Evolutionary conservation across 2,329 filamentous ascomycete genomes (phyloP).

Genomic region (Fusarium xylarioides): DNA sequence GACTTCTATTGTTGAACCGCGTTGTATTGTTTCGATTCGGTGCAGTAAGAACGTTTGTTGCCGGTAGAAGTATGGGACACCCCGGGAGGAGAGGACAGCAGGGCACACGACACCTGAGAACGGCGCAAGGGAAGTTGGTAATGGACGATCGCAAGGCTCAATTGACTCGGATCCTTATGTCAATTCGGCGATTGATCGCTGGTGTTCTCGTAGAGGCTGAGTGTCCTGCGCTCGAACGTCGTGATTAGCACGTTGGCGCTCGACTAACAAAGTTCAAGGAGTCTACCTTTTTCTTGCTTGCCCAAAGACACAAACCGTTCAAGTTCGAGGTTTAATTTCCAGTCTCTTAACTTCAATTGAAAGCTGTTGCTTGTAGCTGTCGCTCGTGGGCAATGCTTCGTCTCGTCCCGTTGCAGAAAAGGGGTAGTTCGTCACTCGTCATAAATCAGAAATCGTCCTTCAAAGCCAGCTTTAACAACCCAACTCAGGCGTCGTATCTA

Average conservation of each 20-base stretch:
- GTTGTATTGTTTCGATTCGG: background rate
- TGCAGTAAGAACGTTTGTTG: background rate
- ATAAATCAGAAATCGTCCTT: background rate
- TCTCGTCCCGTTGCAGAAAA: background rate
- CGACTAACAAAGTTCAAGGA: background rate
- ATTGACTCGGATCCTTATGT: fast-evolving
- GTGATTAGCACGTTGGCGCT: background rate
- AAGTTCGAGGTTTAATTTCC: fast-evolving
- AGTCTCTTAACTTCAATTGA: fast-evolving
- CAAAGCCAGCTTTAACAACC: background rate
- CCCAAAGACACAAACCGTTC: background rate
- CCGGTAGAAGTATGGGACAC: background rate
- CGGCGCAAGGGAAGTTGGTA: background rate
- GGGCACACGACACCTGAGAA: background rate
- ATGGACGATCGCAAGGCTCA: fast-evolving
- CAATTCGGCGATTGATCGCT: background rate
- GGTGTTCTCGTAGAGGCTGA: background rate
- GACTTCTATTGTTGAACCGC: fast-evolving
- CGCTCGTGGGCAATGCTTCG: background rate
- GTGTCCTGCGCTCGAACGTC: background rate
- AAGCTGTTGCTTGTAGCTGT: fast-evolving
- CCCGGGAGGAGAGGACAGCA: background rate
- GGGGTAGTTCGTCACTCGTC: background rate
- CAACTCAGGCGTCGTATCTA: fast-evolving
- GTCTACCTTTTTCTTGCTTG: background rate